Evolutionary conservation across 228 moss, liverwort and hornwort species (phyloP).

Genomic region (Sphagnum fallax): DNA sequence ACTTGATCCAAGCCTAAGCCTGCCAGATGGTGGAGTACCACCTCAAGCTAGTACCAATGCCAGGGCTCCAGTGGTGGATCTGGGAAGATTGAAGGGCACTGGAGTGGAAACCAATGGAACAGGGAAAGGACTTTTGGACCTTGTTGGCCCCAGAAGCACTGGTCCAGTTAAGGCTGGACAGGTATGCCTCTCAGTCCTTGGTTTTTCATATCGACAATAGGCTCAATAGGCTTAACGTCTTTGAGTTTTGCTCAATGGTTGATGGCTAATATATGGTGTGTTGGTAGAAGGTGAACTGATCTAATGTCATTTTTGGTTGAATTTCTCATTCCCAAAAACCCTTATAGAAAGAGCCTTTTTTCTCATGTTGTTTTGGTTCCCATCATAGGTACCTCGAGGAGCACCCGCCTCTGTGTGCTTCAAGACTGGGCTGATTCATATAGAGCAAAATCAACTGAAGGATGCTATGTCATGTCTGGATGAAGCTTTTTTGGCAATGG

Average conservation of each 20-base stretch:
- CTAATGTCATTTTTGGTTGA: no score
- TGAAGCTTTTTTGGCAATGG: conserved; percentile 87
- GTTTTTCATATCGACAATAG: background rate
- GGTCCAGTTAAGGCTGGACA: conserved; percentile 72
- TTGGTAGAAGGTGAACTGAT: no score
- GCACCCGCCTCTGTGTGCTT: conserved; percentile 93
- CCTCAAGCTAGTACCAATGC: conserved; percentile 36
- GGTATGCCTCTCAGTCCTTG: conserved; percentile 20
- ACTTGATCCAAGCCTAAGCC: conserved; percentile 28
- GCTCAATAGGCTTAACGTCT: no score
- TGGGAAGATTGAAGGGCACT: conserved; percentile 35
- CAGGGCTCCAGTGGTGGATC: conserved; percentile 20
- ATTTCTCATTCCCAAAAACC: no score
- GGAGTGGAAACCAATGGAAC: conserved; percentile 12
- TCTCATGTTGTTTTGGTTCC: background rate
- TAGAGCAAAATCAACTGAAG: conserved; percentile 88
- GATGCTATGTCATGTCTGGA: conserved; percentile 95
- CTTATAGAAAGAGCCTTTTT: no score
- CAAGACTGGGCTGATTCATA: conserved; percentile 76
- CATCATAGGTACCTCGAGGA: conserved; percentile 79
- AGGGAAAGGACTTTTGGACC: conserved; percentile 38
- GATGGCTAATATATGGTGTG: no score
- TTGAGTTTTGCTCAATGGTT: no score
- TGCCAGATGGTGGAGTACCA: conserved; percentile 83
- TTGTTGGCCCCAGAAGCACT: conserved; percentile 50